A percentile compares a stretch with the other conserved stretches of the same genome.
These are phyloP conservation scores for Pholiota microspora DNA, from an alignment of 768 basidiomycete species.

Conservation along the genomic window DNA sequence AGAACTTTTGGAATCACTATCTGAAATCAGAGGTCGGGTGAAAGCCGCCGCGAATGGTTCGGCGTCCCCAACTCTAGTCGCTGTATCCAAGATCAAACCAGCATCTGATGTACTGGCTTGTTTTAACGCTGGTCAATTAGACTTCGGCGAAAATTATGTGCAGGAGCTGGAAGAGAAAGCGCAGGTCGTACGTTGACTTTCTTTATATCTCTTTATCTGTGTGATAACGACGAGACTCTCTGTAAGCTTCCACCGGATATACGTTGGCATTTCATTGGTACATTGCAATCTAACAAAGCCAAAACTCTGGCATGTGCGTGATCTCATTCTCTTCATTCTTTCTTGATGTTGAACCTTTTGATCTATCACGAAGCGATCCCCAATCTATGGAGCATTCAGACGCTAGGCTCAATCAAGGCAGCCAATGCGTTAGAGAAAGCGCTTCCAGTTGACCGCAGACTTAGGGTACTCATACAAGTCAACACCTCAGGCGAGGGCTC, in stretches of 20 bases:
- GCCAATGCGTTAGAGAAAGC: slow-evolving; percentile 79
- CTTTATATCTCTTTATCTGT: not conserved
- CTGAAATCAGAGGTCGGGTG: slow-evolving; percentile 51
- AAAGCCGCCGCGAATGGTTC: slow-evolving; percentile 27
- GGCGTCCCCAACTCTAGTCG: slow-evolving; percentile 55
- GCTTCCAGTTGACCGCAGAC: slow-evolving; percentile 53
- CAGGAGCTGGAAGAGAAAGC: slow-evolving; percentile 92
- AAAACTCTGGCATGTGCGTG: slow-evolving; percentile 78
- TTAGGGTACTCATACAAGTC: slow-evolving; percentile 87
- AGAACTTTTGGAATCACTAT: slow-evolving; percentile 54
- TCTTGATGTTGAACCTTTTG: not conserved
- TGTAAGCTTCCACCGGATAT: slow-evolving; percentile 81
- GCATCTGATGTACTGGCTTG: slow-evolving; percentile 83
- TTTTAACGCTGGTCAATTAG: slow-evolving; percentile 76
- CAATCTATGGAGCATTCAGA: slow-evolving; percentile 86
- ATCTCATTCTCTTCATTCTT: slow-evolving; percentile 6
- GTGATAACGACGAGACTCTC: slow-evolving; percentile 1
- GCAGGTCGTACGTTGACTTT: slow-evolving; percentile 44
- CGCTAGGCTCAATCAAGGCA: slow-evolving; percentile 76
- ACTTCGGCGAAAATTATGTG: slow-evolving; percentile 98
- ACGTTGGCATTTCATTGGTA: slow-evolving; percentile 96
- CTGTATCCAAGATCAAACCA: slow-evolving; percentile 94
- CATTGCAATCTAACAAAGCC: slow-evolving; percentile 90
- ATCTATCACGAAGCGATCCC: slow-evolving; percentile 67
- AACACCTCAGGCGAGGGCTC: slow-evolving; percentile 93